These are phyloP conservation scores for Lycium ferocissimum DNA, from an alignment of 257 asterid genomes.

Conservation along the genomic window DNA sequence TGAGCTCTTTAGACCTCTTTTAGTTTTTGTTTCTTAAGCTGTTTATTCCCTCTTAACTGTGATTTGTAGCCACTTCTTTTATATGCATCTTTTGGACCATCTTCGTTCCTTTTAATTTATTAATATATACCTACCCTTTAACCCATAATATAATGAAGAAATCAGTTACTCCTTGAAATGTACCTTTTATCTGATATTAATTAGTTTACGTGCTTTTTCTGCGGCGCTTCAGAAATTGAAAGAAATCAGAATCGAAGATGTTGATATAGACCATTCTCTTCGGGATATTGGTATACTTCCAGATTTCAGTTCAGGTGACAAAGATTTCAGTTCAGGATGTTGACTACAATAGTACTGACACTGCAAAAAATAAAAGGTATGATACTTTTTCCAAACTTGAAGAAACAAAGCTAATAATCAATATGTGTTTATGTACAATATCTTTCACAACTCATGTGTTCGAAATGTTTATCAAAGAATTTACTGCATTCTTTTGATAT, in stretches of 20 bases:
- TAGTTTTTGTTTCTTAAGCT: background rate
- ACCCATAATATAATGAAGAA: background rate
- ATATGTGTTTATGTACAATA: too few species aligned
- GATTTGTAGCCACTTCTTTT: background rate
- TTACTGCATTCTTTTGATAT: too few species aligned
- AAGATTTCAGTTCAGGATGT: too few species aligned
- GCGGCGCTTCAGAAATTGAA: conserved; percentile 69
- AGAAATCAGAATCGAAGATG: conserved; percentile 57
- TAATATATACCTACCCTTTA: background rate
- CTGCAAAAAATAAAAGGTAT: too few species aligned
- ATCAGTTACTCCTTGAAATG: conserved; percentile 7
- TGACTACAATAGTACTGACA: too few species aligned
- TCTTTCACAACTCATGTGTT: too few species aligned
- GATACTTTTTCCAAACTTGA: too few species aligned
- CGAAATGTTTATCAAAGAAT: too few species aligned
- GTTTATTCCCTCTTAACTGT: background rate
- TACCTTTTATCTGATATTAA: conserved; percentile 28
- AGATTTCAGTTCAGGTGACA: conserved; percentile 40
- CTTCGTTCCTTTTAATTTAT: background rate
- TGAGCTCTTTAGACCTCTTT: conserved; percentile 8
- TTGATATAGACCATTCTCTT: conserved; percentile 8
- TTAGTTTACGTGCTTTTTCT: background rate
- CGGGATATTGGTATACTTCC: background rate
- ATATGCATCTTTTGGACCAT: background rate
- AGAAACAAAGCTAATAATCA: too few species aligned